Evolutionary conservation across 805 yeast genomes (phyloP), one percentile per base, ranked within the genome.

Genomic region (Candida hispaniensis): DNA sequence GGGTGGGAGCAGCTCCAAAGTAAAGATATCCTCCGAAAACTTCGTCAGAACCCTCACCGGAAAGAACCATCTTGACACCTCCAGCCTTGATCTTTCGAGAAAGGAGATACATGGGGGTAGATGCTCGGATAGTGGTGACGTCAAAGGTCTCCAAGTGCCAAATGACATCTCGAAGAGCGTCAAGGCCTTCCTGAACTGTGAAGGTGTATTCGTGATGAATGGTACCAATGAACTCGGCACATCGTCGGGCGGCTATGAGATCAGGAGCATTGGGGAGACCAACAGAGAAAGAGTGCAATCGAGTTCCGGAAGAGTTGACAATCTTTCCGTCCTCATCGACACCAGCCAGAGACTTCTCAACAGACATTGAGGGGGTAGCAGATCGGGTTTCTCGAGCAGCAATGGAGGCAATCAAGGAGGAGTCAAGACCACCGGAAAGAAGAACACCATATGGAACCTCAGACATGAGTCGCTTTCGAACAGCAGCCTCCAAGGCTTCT

Each of bases 1-100:
- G 78, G 41, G 79, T 67, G 49, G 99, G 99, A 34, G 99, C 99
- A 55, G 80, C 75, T 34, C 95, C 97, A 55, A 91, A 91, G 69
- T 91, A 91, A 50, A 91, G 66, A 71, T 91, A 91, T 39, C 99
- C 99, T 50, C 99, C 99, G 56, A 91, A 91, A 59, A 91, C 79
- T 69, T 91, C 99, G 61, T 91, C 99, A 17, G 96, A 83, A 45
- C 99, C 99, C 64, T 91, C 99, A 56, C 99, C 99, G 22, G 94
- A 81, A 40, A 91, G 66, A 24, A 91, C 99, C 99, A 91, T 91
- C 75, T 91, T 91, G 51, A 91, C 94, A 60, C 98, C 99, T 63
- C 88, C 96, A 34, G 98, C 98, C 69, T 91, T 91, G 67, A 91
- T 91, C 67, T 91, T 91, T 61, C 99, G 73, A 10, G 94, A 79